Evolutionary conservation across 2,329 filamentous ascomycete genomes (phyloP).

Genomic region (Penicillium olsonii): DNA sequence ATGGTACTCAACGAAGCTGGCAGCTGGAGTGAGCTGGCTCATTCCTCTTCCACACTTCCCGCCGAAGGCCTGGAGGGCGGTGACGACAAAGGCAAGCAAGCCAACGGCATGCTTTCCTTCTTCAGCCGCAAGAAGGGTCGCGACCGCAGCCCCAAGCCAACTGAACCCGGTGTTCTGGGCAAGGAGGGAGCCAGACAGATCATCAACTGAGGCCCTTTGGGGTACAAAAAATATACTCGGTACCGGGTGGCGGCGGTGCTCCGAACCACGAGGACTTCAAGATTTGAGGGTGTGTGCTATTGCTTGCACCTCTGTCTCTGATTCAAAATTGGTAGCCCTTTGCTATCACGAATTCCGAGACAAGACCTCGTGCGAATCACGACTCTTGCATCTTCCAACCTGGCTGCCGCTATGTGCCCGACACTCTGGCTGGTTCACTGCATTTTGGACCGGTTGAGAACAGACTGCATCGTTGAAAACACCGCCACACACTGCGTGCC

Average conservation of each 20-base stretch:
- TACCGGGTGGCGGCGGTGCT: neutral
- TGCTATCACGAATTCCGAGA: too few species aligned
- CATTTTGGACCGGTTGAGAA: neutral
- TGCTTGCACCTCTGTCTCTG: neutral
- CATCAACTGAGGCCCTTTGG: slow-evolving; percentile 57
- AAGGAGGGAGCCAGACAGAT: slow-evolving; percentile 90
- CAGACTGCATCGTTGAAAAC: slow-evolving; percentile 1
- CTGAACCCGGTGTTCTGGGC: slow-evolving; percentile 87
- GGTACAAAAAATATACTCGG: neutral
- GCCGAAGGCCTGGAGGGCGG: slow-evolving; percentile 59
- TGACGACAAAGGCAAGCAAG: slow-evolving; percentile 47
- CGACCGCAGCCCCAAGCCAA: slow-evolving; percentile 89
- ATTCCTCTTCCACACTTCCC: slow-evolving; percentile 76
- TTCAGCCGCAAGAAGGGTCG: slow-evolving; percentile 85
- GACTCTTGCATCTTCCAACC: neutral
- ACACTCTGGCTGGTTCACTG: neutral
- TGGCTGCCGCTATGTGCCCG: neutral
- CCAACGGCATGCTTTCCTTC: slow-evolving; percentile 82
- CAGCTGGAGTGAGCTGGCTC: slow-evolving; percentile 88
- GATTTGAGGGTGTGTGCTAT: neutral
- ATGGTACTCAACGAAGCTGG: slow-evolving; percentile 87
- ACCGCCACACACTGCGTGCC: slow-evolving; percentile 12
- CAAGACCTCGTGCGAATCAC: neutral
- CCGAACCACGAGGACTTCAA: neutral
- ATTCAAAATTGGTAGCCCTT: too few species aligned